phyloP scores from a whole-genome alignment of 768 basidiomycete species.

The Xerocomus brunneocitrinus region DNA sequence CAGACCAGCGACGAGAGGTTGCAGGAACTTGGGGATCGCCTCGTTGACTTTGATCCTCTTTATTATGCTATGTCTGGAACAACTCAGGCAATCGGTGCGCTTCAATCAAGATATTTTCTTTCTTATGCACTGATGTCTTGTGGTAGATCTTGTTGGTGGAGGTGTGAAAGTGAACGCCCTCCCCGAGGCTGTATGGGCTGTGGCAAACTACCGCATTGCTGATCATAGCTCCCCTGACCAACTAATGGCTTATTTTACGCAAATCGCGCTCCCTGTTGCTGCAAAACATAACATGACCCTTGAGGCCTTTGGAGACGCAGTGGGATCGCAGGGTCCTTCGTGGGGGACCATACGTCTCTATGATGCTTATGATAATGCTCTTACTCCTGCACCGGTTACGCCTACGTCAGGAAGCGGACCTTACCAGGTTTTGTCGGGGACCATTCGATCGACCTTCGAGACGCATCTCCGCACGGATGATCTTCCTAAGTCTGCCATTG shows the following conservation, averaged over 20 bases:
- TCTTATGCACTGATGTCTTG: slow-evolving; percentile 21
- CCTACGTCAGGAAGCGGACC: slow-evolving; percentile 35
- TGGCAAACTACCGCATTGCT: slow-evolving; percentile 33
- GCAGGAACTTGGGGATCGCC: slow-evolving; percentile 11
- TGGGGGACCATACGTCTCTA: slow-evolving; percentile 35
- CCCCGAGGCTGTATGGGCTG: slow-evolving; percentile 37
- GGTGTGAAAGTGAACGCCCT: slow-evolving; percentile 45
- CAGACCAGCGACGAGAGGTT: slow-evolving; percentile 19
- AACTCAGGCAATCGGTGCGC: slow-evolving; percentile 27
- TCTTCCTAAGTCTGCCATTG: slow-evolving; percentile 22
- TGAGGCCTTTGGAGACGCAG: slow-evolving; percentile 36
- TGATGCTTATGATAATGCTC: slow-evolving; percentile 31
- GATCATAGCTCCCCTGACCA: slow-evolving; percentile 26
- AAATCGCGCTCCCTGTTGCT: slow-evolving; percentile 7
- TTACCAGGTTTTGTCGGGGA: slow-evolving; percentile 40
- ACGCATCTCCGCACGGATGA: slow-evolving; percentile 28
- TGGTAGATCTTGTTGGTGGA: slow-evolving; percentile 38
- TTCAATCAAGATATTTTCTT: neutral
- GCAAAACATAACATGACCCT: slow-evolving; percentile 39
- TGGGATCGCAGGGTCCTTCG: slow-evolving; percentile 23
- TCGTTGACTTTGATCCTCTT: slow-evolving; percentile 19
- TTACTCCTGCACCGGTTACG: slow-evolving; percentile 42
- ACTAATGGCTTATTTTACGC: slow-evolving; percentile 10
- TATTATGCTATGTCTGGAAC: slow-evolving; percentile 22
- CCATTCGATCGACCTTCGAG: slow-evolving; percentile 37